A percentile compares a stretch with the other conserved stretches of the same genome.
These are phyloP conservation scores for Hippophae tibetana DNA, from an alignment of 306 rosid species.

Conservation along the genomic window DNA sequence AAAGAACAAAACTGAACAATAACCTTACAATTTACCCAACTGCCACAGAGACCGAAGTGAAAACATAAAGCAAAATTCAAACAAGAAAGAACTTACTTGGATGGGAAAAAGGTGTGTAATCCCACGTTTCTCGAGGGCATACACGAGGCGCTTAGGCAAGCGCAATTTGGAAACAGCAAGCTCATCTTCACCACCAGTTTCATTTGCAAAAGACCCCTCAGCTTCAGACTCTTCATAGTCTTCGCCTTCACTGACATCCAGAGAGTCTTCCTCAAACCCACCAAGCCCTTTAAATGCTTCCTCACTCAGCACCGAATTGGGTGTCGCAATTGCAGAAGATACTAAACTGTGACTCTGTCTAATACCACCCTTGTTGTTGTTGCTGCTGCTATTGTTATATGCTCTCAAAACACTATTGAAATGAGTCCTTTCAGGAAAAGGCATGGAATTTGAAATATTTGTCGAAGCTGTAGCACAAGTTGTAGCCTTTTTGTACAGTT, in stretches of 20 bases:
- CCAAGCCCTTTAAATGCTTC: constrained; percentile 75
- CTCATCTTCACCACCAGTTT: constrained; percentile 29
- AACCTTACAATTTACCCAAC: neutral
- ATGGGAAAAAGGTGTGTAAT: constrained; percentile 81
- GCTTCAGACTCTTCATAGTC: constrained; percentile 30
- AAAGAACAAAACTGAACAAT: neutral
- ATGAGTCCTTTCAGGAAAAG: constrained; percentile 45
- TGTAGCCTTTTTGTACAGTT: constrained; percentile 26
- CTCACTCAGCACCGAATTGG: constrained; percentile 86
- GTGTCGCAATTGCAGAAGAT: constrained; percentile 73
- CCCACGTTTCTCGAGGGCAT: constrained; percentile 58
- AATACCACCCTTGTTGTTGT: constrained; percentile 8
- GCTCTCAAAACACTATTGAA: constrained; percentile 37
- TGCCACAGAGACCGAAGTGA: neutral
- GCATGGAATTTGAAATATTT: constrained; percentile 32
- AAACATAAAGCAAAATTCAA: neutral
- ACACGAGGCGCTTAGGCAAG: constrained; percentile 61
- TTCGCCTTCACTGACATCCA: constrained; percentile 17
- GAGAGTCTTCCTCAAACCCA: constrained; percentile 33
- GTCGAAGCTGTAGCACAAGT: constrained; percentile 15
- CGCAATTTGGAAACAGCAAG: constrained; percentile 67
- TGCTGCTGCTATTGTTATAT: constrained; percentile 11
- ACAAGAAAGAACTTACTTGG: constrained; percentile 34
- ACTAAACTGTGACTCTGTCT: constrained; percentile 24
- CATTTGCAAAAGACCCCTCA: constrained; percentile 10